Conservation (phyloP, 208 protist species). For the Balamuthia mandrillaris region DNA sequence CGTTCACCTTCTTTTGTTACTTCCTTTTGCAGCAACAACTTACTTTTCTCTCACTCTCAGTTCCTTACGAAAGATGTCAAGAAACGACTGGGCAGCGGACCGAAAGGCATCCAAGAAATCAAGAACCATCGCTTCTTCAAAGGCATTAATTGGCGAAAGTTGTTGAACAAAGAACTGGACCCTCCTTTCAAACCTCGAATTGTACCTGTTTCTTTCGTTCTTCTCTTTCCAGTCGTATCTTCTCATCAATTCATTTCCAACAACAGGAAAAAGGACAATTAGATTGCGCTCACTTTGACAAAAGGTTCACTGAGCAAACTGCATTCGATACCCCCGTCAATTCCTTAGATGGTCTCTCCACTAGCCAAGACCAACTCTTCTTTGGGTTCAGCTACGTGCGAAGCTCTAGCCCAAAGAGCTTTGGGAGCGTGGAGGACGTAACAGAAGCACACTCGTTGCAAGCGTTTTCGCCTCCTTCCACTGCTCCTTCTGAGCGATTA, state of each 20-base stretch:
- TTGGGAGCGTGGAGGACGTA: too few species aligned
- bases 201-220: background rate
- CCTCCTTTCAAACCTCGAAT: conserved; percentile 49
- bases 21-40: too few species aligned
- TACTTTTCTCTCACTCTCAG: conserved; percentile 65
- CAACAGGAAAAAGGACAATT: background rate
- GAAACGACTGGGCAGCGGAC: conserved; percentile 75
- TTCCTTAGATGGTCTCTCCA: too few species aligned
- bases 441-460: too few species aligned
- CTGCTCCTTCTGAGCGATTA: too few species aligned
- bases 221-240: background rate
- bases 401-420: too few species aligned
- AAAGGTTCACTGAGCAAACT: too few species aligned
- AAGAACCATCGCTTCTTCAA: conserved; percentile 93
- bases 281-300: background rate
- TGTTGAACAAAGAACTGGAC: conserved; percentile 43
- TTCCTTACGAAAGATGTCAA: conserved; percentile 68
- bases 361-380: too few species aligned
- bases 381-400: too few species aligned
- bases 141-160: conserved; percentile 83
- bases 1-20: too few species aligned
- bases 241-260: background rate
- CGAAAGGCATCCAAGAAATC: conserved; percentile 85
- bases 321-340: too few species aligned
- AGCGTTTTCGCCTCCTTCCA: too few species aligned